These are phyloP conservation scores for Zygnema cylindricum DNA, from an alignment of 139 green algal species.

Conservation along the genomic window DNA sequence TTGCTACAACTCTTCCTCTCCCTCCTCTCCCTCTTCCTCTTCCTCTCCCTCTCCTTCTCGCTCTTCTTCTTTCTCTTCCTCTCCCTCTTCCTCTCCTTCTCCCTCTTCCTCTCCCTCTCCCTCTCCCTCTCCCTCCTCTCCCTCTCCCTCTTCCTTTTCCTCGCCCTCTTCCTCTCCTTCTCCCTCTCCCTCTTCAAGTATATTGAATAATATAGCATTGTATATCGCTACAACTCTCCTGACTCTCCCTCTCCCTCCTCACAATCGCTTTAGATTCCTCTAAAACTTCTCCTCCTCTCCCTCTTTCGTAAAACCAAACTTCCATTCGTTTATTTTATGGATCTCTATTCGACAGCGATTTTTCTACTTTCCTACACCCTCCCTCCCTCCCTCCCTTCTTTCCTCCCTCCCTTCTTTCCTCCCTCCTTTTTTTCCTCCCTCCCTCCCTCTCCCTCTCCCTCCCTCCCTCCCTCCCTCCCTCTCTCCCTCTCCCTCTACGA, in stretches of 20 bases:
- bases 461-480: constrained; percentile 19
- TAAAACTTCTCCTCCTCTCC: constrained; percentile 1
- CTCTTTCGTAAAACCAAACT: not conserved
- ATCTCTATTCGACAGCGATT: not conserved
- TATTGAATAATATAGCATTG: not conserved
- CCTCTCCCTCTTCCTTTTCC: constrained; percentile 10
- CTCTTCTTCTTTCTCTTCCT: not conserved
- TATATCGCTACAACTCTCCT: not conserved
- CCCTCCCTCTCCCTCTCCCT: not conserved
- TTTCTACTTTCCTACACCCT: not conserved
- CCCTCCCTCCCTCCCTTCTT: not conserved
- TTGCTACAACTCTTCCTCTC: not conserved
- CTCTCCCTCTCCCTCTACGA: constrained; percentile 39
- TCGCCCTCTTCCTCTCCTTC: constrained; percentile 11
- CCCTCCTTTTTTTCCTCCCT: not conserved
- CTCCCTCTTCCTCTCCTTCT: not conserved
- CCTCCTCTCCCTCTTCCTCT: not conserved
- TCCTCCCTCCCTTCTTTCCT: not conserved
- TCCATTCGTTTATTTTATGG: not conserved
- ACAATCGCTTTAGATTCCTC: not conserved
- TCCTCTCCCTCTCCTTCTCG: not conserved
- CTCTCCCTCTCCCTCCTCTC: not conserved
- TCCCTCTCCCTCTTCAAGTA: constrained; percentile 1
- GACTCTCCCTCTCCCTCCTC: not conserved
- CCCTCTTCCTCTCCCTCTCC: not conserved